phyloP scores from a whole-genome alignment of 2,329 filamentous ascomycete species.

The Hymenoscyphus infarciens region DNA sequence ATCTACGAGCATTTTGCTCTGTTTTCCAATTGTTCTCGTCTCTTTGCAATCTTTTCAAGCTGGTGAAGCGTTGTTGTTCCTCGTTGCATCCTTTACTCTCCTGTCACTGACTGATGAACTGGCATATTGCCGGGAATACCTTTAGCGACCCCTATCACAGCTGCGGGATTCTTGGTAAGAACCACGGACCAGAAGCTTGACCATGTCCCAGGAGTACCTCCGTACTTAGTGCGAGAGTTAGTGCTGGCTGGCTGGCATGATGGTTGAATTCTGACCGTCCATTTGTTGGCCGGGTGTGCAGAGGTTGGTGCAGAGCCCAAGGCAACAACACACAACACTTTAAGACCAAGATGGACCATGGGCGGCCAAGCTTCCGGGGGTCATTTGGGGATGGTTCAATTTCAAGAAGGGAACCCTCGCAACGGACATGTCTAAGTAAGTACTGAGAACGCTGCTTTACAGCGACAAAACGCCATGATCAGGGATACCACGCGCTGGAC shows the following conservation, averaged over 20 bases:
- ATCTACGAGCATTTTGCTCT: background rate
- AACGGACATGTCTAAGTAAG: background rate
- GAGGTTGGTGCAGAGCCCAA: background rate
- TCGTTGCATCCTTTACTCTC: background rate
- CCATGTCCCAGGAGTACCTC: constrained; percentile 14
- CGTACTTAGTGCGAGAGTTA: constrained; percentile 5
- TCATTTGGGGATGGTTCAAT: constrained; percentile 1
- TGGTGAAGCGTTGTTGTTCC: too few relatives aligned
- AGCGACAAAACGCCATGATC: background rate
- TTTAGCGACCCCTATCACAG: constrained; percentile 13
- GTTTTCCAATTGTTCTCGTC: too few relatives aligned
- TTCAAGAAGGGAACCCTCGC: background rate
- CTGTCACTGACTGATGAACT: constrained; percentile 10
- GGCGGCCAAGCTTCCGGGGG: constrained; percentile 1
- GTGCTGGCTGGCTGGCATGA: constrained; percentile 7
- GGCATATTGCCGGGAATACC: constrained; percentile 1
- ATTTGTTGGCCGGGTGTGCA: background rate
- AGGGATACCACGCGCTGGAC: constrained; percentile 5
- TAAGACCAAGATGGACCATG: background rate
- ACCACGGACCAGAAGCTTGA: constrained; percentile 7
- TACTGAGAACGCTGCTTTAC: background rate
- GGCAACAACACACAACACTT: background rate
- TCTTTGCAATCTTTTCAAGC: background rate
- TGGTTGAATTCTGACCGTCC: background rate
- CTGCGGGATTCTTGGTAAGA: constrained; percentile 6